These are phyloP conservation scores for Hyaloscypha variabilis DNA, from an alignment of 495 filamentous ascomycete genomes.

Conservation along the genomic window DNA sequence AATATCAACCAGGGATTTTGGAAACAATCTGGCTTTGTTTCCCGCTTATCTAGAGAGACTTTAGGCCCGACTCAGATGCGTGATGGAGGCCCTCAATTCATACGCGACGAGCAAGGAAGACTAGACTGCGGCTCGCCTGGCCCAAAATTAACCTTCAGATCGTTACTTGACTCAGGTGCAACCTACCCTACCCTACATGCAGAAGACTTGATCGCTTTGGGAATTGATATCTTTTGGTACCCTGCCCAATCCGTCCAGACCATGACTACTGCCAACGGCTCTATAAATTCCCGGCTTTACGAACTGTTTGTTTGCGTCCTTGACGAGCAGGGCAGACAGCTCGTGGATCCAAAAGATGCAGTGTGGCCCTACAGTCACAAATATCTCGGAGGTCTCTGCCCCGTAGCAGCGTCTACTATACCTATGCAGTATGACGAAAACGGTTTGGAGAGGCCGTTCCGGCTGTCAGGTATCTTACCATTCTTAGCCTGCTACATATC, in stretches of 20 bases:
- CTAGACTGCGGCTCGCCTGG: too few species aligned
- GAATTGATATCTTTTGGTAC: slow-evolving; percentile 39
- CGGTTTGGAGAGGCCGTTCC: slow-evolving; percentile 21
- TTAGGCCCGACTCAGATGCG: background rate
- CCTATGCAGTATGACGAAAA: slow-evolving; percentile 12
- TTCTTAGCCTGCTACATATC: slow-evolving; percentile 44
- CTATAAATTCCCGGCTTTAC: slow-evolving; percentile 31
- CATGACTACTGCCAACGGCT: slow-evolving; percentile 31
- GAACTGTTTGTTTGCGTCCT: slow-evolving; percentile 42
- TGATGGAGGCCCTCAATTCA: background rate
- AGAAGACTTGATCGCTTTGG: slow-evolving; percentile 38
- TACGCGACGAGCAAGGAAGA: slow-evolving; percentile 11
- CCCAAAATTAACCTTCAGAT: slow-evolving; percentile 25
- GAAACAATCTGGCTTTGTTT: slow-evolving; percentile 16
- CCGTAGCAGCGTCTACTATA: background rate
- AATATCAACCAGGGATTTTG: slow-evolving; percentile 20
- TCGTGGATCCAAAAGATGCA: slow-evolving; percentile 22
- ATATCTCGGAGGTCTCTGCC: slow-evolving; percentile 24
- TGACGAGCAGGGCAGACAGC: slow-evolving; percentile 15
- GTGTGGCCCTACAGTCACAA: slow-evolving; percentile 3
- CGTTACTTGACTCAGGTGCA: slow-evolving; percentile 48
- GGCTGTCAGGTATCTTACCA: slow-evolving; percentile 46
- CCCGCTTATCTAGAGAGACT: background rate
- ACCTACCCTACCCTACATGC: slow-evolving; percentile 42
- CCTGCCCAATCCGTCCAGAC: slow-evolving; percentile 38